phyloP scores from a whole-genome alignment of 352 stramenopile species.

The Blastocystis sp. region DNA sequence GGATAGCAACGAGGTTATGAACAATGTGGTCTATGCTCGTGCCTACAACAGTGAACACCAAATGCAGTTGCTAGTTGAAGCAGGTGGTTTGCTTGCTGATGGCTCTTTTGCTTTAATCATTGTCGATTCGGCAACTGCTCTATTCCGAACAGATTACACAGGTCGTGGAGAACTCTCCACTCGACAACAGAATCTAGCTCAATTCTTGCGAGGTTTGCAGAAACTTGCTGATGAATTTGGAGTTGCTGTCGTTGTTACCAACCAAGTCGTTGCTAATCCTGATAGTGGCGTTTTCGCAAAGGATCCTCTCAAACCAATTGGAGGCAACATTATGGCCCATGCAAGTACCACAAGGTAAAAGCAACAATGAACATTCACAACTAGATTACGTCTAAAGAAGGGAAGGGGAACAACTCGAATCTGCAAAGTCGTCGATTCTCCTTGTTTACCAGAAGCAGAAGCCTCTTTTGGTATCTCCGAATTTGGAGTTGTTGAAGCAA shows the following conservation, averaged over 20 bases:
- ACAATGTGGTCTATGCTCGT: conserved; percentile 95
- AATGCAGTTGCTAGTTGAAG: conserved; percentile 69
- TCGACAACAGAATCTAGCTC: conserved; percentile 76
- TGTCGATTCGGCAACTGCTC: conserved; percentile 90
- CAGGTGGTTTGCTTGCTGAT: conserved; percentile 64
- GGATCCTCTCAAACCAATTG: conserved; percentile 79
- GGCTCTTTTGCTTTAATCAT: conserved; percentile 78
- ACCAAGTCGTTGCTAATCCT: conserved; percentile 81
- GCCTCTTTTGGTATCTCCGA: conserved; percentile 82
- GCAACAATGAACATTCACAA: conserved; percentile 65
- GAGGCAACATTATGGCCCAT: conserved; percentile 91
- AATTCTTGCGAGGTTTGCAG: conserved; percentile 91
- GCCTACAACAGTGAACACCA: conserved; percentile 99
- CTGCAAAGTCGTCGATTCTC: conserved; percentile 88
- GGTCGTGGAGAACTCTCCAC: conserved; percentile 92
- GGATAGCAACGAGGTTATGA: conserved; percentile 85
- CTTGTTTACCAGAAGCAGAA: conserved; percentile 88
- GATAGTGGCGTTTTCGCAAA: conserved; percentile 82
- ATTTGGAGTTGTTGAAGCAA: conserved; percentile 77
- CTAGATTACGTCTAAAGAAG: conserved; percentile 82
- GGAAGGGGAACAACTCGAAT: conserved; percentile 93
- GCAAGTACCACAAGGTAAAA: conserved; percentile 82
- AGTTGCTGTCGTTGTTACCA: conserved; percentile 87
- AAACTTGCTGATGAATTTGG: conserved; percentile 95
- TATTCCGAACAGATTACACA: conserved; percentile 97